Conservation (phyloP, 2,329 filamentous ascomycete genomes). For the Mycocentrospora acerina region DNA sequence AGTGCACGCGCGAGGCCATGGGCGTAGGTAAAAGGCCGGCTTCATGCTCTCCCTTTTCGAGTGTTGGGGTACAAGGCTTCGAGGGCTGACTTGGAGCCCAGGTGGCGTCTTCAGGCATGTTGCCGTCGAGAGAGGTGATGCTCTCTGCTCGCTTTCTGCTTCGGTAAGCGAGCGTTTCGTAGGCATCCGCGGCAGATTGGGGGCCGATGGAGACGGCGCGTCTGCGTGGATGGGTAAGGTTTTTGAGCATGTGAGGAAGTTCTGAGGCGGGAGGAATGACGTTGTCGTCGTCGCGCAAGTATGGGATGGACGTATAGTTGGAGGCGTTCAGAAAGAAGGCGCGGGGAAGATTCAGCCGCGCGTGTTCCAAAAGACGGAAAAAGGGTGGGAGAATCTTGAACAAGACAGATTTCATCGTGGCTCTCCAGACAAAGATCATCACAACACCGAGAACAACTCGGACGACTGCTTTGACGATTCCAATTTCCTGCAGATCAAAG, state of each 20-base stretch:
- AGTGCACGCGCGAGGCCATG: conserved; percentile 53
- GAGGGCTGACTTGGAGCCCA: conserved; percentile 18
- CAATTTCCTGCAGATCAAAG: conserved; percentile 67
- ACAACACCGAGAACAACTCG: conserved; percentile 79
- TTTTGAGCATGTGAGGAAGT: conserved; percentile 77
- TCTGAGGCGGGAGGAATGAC: conserved; percentile 88
- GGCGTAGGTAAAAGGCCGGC: conserved; percentile 51
- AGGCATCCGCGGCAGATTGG: conserved; percentile 93
- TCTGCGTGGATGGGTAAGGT: conserved; percentile 76
- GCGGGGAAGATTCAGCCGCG: conserved; percentile 77
- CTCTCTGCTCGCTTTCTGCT: conserved; percentile 68
- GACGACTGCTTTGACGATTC: conserved; percentile 62
- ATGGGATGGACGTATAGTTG: conserved; percentile 82
- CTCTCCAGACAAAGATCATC: conserved; percentile 86
- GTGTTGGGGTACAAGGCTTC: conserved; percentile 31
- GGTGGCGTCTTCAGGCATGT: conserved; percentile 28
- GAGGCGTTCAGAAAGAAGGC: conserved; percentile 90
- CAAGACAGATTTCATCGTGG: conserved; percentile 80
- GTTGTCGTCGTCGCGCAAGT: conserved; percentile 75
- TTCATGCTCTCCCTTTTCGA: conserved; percentile 36
- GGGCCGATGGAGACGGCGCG: conserved; percentile 88
- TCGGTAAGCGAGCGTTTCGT: conserved; percentile 90
- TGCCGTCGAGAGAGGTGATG: conserved; percentile 46
- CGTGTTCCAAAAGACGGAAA: conserved; percentile 80
- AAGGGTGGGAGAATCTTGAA: conserved; percentile 78